Conservation (phyloP, 164 flowering plant species). For the Piper betle region DNA sequence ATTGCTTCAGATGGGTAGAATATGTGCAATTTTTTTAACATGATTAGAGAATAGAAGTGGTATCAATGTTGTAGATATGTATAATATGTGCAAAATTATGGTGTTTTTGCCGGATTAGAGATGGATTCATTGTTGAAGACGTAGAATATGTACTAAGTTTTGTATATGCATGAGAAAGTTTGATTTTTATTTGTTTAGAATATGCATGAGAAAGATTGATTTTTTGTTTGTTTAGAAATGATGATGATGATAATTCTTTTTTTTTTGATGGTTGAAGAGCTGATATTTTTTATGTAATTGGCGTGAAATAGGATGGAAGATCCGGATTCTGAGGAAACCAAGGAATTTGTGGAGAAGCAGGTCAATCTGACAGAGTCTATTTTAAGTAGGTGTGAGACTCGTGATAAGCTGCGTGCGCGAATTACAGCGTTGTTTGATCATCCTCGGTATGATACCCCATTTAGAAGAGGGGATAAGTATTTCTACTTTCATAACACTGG, state of each 20-base stretch:
- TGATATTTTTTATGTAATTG: not conserved
- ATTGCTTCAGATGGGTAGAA: too few species aligned
- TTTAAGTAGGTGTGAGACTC: slow-evolving; percentile 49
- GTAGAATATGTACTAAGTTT: not conserved
- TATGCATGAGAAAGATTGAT: not conserved
- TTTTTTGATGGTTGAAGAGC: slow-evolving; percentile 7
- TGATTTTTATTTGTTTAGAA: not conserved
- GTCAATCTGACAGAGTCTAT: slow-evolving; percentile 54
- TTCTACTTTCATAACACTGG: slow-evolving; percentile 94
- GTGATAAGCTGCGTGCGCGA: slow-evolving; percentile 55
- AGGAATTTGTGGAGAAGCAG: slow-evolving; percentile 85
- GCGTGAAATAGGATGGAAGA: slow-evolving; percentile 59
- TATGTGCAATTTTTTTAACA: too few species aligned
- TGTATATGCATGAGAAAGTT: not conserved
- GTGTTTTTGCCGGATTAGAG: too few species aligned
- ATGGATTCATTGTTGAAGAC: not conserved
- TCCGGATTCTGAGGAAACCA: slow-evolving; percentile 80
- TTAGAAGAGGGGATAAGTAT: slow-evolving; percentile 56
- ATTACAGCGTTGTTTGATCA: slow-evolving; percentile 64
- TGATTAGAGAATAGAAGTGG: too few species aligned
- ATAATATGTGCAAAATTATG: too few species aligned
- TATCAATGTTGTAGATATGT: too few species aligned
- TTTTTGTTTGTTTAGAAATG: not conserved
- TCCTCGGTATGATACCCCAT: slow-evolving; percentile 69
- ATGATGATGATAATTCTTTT: not conserved